phyloP scores from a whole-genome alignment of 768 basidiomycete species.

The Podaxis sp. region DNA sequence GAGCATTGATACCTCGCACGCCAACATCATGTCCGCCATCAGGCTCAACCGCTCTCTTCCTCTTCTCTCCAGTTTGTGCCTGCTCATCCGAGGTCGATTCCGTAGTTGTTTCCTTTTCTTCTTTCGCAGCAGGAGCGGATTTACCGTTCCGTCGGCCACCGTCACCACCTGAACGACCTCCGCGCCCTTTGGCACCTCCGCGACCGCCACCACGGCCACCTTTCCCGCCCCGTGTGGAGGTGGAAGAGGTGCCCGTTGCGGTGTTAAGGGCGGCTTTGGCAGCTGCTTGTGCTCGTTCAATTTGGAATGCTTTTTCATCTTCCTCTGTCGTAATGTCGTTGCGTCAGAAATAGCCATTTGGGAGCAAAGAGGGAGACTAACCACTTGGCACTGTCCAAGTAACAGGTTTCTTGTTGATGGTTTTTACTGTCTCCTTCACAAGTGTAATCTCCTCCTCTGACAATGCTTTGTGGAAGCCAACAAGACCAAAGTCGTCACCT shows the following conservation, averaged over 20 bases:
- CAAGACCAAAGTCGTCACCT: conserved; percentile 45
- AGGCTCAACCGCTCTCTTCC: conserved; percentile 73
- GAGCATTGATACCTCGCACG: conserved; percentile 57
- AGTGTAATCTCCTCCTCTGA: conserved; percentile 69
- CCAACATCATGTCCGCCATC: conserved; percentile 73
- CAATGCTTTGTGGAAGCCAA: conserved; percentile 62
- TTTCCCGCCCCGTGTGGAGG: conserved; percentile 19
- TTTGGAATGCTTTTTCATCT: conserved; percentile 66
- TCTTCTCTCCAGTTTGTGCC: conserved; percentile 56
- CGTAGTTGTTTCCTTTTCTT: conserved; percentile 24
- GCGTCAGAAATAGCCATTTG: neutral
- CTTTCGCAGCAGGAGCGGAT: conserved; percentile 28
- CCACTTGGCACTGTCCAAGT: conserved; percentile 63
- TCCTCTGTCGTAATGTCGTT: conserved; percentile 43
- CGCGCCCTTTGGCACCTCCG: conserved; percentile 39
- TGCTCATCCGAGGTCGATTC: conserved; percentile 29
- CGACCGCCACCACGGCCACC: conserved; percentile 27
- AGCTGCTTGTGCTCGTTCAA: conserved; percentile 68
- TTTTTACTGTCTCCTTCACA: conserved; percentile 62
- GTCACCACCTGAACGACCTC: conserved; percentile 31
- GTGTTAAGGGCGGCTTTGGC: conserved; percentile 38
- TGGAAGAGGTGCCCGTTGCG: conserved; percentile 18
- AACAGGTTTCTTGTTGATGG: conserved; percentile 59
- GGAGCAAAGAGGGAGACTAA: conserved; percentile 17
- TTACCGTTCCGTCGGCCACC: conserved; percentile 34